Conservation (phyloP, 2,329 filamentous ascomycete genomes). For the Botryotinia calthae region DNA sequence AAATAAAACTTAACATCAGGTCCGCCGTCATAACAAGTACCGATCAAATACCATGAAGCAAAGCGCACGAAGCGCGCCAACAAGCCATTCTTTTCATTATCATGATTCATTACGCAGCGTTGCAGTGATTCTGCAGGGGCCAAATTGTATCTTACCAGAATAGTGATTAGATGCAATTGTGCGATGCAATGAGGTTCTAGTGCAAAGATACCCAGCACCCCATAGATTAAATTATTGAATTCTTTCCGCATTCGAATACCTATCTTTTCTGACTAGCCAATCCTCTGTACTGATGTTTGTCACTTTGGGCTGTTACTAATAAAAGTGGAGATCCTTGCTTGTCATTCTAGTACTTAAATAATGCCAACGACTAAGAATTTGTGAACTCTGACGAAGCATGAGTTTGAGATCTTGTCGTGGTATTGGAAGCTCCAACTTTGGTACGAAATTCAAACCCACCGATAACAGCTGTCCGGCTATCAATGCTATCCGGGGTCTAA, state of each 20-base stretch:
- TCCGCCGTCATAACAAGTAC: background rate
- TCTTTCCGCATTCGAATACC: background rate
- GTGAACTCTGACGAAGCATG: background rate
- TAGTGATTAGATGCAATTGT: background rate
- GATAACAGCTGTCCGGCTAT: background rate
- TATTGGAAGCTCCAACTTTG: background rate
- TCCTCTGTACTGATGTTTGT: background rate
- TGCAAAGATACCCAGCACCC: background rate
- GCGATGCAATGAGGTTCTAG: background rate
- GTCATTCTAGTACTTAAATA: background rate
- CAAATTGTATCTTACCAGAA: background rate
- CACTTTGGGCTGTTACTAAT: no score
- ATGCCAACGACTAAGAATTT: background rate
- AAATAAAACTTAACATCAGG: background rate
- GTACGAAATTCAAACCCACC: background rate
- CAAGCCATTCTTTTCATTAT: background rate
- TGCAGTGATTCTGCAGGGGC: background rate
- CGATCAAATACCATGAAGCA: background rate
- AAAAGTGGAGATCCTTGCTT: background rate
- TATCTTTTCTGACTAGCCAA: background rate
- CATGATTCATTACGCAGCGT: background rate
- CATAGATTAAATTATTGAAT: background rate
- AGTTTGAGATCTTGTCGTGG: background rate
- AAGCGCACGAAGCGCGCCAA: background rate
- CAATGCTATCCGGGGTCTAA: background rate